Evolutionary conservation across 2,329 filamentous ascomycete species (phyloP).

Genomic region (Arthrobotrys sinensis): DNA sequence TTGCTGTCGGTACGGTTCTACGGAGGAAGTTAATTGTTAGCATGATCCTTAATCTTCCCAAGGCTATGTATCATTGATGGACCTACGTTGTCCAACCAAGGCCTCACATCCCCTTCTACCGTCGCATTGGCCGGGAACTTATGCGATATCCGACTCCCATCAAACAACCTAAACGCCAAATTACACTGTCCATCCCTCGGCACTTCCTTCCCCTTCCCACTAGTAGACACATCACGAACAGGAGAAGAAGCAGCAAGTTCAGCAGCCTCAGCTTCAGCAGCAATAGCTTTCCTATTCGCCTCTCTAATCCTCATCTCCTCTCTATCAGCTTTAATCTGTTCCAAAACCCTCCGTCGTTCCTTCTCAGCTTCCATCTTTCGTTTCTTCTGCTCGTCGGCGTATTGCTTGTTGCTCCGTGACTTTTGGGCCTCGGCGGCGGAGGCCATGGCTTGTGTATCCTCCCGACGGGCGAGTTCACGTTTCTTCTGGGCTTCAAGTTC

Average conservation of each 20-base stretch:
- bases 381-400: constrained; percentile 56
- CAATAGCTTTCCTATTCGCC: constrained; percentile 56
- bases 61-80: neutral
- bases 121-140: constrained; percentile 34
- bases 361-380: constrained; percentile 43
- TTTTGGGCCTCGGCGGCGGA: constrained; percentile 45
- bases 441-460: constrained; percentile 44
- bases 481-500: constrained; percentile 51
- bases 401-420: constrained; percentile 36
- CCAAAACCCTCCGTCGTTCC: constrained; percentile 50
- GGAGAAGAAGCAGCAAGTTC: neutral
- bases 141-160: constrained; percentile 48
- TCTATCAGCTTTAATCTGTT: constrained; percentile 56
- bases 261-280: constrained; percentile 47
- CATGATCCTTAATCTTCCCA: neutral
- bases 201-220: constrained; percentile 32
- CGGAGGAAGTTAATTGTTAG: neutral
- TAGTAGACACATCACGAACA: neutral
- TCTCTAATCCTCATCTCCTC: constrained; percentile 56
- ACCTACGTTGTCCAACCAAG: constrained; percentile 53
- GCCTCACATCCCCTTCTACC: constrained; percentile 44
- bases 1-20: constrained; percentile 53
- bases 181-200: constrained; percentile 30
- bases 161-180: constrained; percentile 50
- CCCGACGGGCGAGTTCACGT: constrained; percentile 36